phyloP scores from a whole-genome alignment of 78 protist species.

The Emiliania huxleyi region DNA sequence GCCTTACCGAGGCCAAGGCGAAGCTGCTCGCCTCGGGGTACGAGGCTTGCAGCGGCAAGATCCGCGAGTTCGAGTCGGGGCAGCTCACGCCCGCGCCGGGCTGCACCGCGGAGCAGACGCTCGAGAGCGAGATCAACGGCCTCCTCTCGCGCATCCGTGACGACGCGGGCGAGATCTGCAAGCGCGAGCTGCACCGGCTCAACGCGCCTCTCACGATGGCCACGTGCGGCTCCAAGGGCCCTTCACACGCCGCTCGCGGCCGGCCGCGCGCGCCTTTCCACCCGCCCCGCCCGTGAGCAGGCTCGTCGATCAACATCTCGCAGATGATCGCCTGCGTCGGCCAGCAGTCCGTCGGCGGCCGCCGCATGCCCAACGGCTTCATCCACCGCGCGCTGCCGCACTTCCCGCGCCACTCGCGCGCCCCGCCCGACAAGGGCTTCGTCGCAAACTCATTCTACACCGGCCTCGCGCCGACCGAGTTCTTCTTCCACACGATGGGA shows the following conservation, averaged over 20 bases:
- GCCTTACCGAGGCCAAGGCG: constrained; percentile 66
- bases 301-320: constrained; percentile 91
- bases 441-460: constrained; percentile 94
- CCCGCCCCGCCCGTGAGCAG: too few species aligned
- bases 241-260: too few species aligned
- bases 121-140: constrained; percentile 76
- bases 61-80: constrained; percentile 69
- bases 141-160: constrained; percentile 88
- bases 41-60: constrained; percentile 60
- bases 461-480: constrained; percentile 94
- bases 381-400: constrained; percentile 95
- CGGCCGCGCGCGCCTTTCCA: too few species aligned
- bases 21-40: constrained; percentile 70
- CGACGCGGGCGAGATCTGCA: constrained; percentile 86
- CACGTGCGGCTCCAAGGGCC: constrained; percentile 97
- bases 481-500: constrained; percentile 99
- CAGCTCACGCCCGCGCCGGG: constrained; percentile 81
- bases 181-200: constrained; percentile 68
- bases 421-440: constrained; percentile 94
- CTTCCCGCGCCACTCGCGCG: constrained; percentile 62
- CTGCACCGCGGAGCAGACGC: constrained; percentile 70
- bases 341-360: constrained; percentile 94
- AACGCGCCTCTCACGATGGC: constrained; percentile 98
- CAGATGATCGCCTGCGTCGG: constrained; percentile 99
- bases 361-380: constrained; percentile 97